These are phyloP conservation scores for Aureobasidium sp. DNA, from an alignment of 2,329 filamentous ascomycete species.

Conservation along the genomic window DNA sequence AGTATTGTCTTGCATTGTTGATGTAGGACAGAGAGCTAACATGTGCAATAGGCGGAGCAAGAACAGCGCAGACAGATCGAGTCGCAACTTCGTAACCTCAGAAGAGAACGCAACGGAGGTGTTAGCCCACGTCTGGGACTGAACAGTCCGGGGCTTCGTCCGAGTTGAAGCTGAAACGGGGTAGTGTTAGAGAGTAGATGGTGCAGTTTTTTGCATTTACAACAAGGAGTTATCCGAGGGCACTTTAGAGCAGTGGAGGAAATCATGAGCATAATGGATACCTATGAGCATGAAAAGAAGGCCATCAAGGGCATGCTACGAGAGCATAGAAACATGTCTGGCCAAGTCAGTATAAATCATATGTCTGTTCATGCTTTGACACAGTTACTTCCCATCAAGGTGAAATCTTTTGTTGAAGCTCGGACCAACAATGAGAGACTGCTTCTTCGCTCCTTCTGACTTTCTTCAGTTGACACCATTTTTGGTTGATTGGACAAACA, in stretches of 20 bases:
- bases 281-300: not conserved
- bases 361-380: not conserved
- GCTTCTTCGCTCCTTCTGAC: not conserved
- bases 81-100: conserved; percentile 12
- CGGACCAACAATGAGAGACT: not conserved
- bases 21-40: conserved; percentile 21
- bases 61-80: conserved; percentile 43
- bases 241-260: not conserved
- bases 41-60: conserved; percentile 54
- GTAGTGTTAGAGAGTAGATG: not conserved
- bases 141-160: conserved; percentile 7
- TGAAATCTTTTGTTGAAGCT: not conserved
- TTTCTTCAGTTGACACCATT: not conserved
- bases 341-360: not conserved
- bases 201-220: not conserved
- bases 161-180: not conserved
- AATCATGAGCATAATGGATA: conserved; percentile 9
- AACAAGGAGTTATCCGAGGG: not conserved
- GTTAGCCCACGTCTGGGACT: conserved; percentile 8
- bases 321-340: not conserved
- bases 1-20: conserved; percentile 28
- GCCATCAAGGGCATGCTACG: not conserved
- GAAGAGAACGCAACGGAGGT: conserved; percentile 13
- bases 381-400: not conserved
- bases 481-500: not conserved